phyloP scores from a whole-genome alignment of 805 yeast species.

The Starmerella khaoyaiensis region DNA sequence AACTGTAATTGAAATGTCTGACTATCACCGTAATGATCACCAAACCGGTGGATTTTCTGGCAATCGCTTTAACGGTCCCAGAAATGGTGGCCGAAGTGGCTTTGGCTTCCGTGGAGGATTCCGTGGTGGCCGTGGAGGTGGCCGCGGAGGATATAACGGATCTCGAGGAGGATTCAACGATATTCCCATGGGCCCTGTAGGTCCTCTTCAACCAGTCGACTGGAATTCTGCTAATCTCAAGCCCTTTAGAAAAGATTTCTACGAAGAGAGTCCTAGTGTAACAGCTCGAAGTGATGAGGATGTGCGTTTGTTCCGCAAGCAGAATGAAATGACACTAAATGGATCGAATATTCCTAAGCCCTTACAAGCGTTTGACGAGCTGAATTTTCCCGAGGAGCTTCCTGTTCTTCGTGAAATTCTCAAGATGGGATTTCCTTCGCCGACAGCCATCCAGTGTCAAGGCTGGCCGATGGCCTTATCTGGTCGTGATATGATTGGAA shows the following conservation, averaged over 20 bases:
- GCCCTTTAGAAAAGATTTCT: slow-evolving; percentile 88
- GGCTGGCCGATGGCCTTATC: slow-evolving; percentile 99
- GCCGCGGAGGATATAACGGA: slow-evolving; percentile 30
- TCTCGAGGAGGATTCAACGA: slow-evolving; percentile 33
- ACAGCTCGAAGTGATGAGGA: slow-evolving; percentile 62
- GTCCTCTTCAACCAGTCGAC: slow-evolving; percentile 50
- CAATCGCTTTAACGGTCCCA: slow-evolving; percentile 1
- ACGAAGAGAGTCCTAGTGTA: slow-evolving; percentile 72
- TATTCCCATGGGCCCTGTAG: slow-evolving; percentile 26
- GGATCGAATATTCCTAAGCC: slow-evolving; percentile 92
- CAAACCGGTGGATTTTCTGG: too few relatives aligned
- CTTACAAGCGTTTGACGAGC: slow-evolving; percentile 83
- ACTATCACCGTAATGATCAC: slow-evolving; percentile 8
- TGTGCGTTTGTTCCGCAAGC: slow-evolving; percentile 60
- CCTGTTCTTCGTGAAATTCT: slow-evolving; percentile 70
- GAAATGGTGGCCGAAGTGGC: slow-evolving; percentile 9
- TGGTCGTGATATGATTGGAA: slow-evolving; percentile 98
- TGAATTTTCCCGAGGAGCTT: slow-evolving; percentile 85
- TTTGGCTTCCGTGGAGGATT: slow-evolving; percentile 26
- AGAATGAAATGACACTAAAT: slow-evolving; percentile 69
- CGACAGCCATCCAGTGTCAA: slow-evolving; percentile 96
- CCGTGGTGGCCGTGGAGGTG: slow-evolving; percentile 33
- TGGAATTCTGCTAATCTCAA: slow-evolving; percentile 73
- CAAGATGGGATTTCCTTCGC: slow-evolving; percentile 82
- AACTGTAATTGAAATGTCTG: slow-evolving; percentile 7